phyloP scores from a whole-genome alignment of 495 filamentous ascomycete species.

The Rostrohypoxylon terebratum region DNA sequence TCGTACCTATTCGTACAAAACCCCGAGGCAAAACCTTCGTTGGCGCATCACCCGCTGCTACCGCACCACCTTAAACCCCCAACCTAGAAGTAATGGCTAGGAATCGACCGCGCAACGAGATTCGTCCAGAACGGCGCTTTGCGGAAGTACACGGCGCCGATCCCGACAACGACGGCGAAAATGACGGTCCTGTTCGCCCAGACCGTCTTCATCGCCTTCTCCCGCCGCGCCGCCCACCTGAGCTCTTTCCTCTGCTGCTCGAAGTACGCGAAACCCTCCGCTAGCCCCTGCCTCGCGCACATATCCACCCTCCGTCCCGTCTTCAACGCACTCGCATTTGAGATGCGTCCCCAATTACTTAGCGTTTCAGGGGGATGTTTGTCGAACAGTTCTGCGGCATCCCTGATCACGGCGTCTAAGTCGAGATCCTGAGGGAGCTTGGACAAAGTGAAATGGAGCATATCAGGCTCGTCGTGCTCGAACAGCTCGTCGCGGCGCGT shows the following conservation, averaged over 20 bases:
- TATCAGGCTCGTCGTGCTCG: slow-evolving; percentile 91
- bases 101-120: slow-evolving; percentile 35
- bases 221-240: slow-evolving; percentile 67
- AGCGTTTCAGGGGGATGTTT: slow-evolving; percentile 79
- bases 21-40: background rate
- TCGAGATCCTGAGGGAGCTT: slow-evolving; percentile 89
- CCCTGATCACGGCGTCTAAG: slow-evolving; percentile 77
- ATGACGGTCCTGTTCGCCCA: slow-evolving; percentile 72
- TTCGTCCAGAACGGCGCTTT: slow-evolving; percentile 46
- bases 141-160: slow-evolving; percentile 60
- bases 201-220: slow-evolving; percentile 63
- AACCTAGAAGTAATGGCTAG: slow-evolving; percentile 25
- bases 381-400: slow-evolving; percentile 71
- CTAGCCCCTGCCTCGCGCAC: slow-evolving; percentile 60
- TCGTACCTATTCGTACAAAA: background rate
- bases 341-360: slow-evolving; percentile 77
- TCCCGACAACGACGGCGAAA: slow-evolving; percentile 71
- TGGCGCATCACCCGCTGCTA: background rate
- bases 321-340: slow-evolving; percentile 82
- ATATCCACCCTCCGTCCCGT: slow-evolving; percentile 68
- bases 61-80: background rate
- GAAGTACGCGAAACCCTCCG: slow-evolving; percentile 68
- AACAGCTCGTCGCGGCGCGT: slow-evolving; percentile 83
- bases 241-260: slow-evolving; percentile 75
- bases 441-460: slow-evolving; percentile 88